Evolutionary conservation across 2,329 filamentous ascomycete genomes (phyloP), one percentile per base, ranked within the genome.

Genomic region (Cucurbitaria berberidis): DNA sequence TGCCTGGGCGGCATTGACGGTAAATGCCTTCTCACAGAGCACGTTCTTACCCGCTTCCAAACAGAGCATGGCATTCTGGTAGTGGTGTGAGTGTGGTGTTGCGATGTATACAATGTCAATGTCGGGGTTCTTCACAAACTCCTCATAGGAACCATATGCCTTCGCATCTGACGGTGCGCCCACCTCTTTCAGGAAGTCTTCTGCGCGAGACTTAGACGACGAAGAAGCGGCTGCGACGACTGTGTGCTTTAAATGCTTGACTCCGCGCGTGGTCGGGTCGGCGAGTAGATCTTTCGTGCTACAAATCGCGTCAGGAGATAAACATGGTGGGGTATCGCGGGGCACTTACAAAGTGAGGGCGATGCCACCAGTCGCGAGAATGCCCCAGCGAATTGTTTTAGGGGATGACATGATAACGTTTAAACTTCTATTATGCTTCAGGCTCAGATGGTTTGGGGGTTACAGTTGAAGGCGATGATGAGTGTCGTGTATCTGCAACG

Each of bases 21-120:
- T 96, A 66, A 96, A 88, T 0, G 92, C 86, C 81, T 96, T 96
- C 76, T 96, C 92, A 75, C 91, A 96, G 29, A 96, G 84, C 26
- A 96, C 91, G 67, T 93, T 84, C 81, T 96, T 96, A 67, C 90
- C 89, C 7, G 89, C 89, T 62, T 90, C 84, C 34, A 96, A 81
- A 38, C 87, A 89, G n/a, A 96, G 83, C 85, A 92, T 90, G 59
- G 86, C 84, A 77, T 96, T 93, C 74, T 96, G 91, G 79, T 93
- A 96, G 79, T 96, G 92, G 75, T 96, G 92, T 66, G 89, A 93
- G 78, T 96, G 92, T 15, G 92, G 92, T 3, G 92, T 96, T 21
- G 91, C 91, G 50, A 96, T 85, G 75, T 96, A 96, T 77, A 96
- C 78, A 64, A 96, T 90, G 74, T 96, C 90, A 62, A 96, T 84